phyloP scores from a whole-genome alignment of 208 protist genomes.

The Crithidia sp. region DNA sequence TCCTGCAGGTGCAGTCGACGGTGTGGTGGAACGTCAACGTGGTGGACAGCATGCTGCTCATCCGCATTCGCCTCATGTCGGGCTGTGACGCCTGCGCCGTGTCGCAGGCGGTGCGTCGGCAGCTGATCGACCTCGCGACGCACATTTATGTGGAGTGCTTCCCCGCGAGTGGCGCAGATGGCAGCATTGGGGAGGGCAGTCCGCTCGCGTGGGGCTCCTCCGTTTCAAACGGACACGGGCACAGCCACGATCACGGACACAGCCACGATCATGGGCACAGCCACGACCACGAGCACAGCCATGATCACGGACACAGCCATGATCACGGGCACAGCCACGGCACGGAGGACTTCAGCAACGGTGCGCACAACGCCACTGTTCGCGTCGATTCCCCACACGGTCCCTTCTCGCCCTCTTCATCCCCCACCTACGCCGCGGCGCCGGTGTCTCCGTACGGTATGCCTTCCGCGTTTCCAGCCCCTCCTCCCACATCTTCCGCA shows the following conservation, averaged over 20 bases:
- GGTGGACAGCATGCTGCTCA: constrained; percentile 53
- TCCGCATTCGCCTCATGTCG: constrained; percentile 53
- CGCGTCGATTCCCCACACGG: too few relatives aligned
- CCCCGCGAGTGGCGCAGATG: constrained; percentile 13
- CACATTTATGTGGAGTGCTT: constrained; percentile 75
- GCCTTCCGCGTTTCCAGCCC: not conserved
- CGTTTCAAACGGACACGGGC: constrained; percentile 3
- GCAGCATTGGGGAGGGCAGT: constrained; percentile 3
- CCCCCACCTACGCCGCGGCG: not conserved
- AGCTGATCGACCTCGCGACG: constrained; percentile 43
- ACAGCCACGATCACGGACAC: constrained; percentile 28
- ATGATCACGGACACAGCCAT: constrained; percentile 5
- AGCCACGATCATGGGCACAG: not conserved
- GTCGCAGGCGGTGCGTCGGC: constrained; percentile 31
- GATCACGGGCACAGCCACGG: not conserved
- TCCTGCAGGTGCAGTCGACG: constrained; percentile 57
- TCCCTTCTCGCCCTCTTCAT: not conserved
- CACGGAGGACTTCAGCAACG: not conserved
- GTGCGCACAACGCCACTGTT: too few relatives aligned
- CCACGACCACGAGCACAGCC: constrained; percentile 4
- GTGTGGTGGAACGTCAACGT: constrained; percentile 57
- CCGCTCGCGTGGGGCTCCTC: constrained; percentile 1
- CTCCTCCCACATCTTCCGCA: not conserved
- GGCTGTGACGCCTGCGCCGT: constrained; percentile 47
- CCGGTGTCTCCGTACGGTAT: not conserved